Percentiles rank a stretch among this genome's conserved stretches.
phyloP scores from a whole-genome alignment of 805 yeast species.

The Naumovozyma castellii region DNA sequence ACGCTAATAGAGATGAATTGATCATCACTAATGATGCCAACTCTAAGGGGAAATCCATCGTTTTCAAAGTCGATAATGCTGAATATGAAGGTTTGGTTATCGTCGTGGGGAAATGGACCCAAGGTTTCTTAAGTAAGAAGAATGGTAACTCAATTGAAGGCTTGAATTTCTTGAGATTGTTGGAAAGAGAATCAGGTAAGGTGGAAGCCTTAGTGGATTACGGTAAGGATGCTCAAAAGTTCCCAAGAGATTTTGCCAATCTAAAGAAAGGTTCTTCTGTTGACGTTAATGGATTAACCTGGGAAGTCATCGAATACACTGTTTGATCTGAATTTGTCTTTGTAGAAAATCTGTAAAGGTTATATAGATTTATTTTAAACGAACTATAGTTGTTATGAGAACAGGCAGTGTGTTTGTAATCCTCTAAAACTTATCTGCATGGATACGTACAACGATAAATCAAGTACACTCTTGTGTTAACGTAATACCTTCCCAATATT shows the following conservation, averaged over 20 bases:
- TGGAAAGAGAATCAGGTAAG: constrained; percentile 11
- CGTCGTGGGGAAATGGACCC: constrained; percentile 28
- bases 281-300: constrained; percentile 16
- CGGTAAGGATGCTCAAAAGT: constrained; percentile 21
- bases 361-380: too few relatives aligned
- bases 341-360: not conserved
- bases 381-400: too few relatives aligned
- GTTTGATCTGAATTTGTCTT: not conserved
- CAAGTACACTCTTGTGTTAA: too few relatives aligned
- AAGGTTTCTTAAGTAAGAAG: constrained; percentile 26
- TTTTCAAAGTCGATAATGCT: constrained; percentile 18
- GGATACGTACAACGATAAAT: too few relatives aligned
- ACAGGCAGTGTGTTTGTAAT: too few relatives aligned
- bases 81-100: constrained; percentile 24
- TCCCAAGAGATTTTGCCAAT: constrained; percentile 21
- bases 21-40: constrained; percentile 9
- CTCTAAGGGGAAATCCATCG: constrained; percentile 16
- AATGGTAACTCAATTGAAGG: constrained; percentile 12
- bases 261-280: constrained; percentile 17
- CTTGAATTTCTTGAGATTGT: constrained; percentile 23
- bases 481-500: too few relatives aligned
- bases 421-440: too few relatives aligned
- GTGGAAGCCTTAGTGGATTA: constrained; percentile 10
- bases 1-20: constrained; percentile 16
- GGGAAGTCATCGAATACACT: constrained; percentile 28